phyloP scores from a whole-genome alignment of 2,329 filamentous ascomycete genomes.

The Phaeophleospora eucalypticola region DNA sequence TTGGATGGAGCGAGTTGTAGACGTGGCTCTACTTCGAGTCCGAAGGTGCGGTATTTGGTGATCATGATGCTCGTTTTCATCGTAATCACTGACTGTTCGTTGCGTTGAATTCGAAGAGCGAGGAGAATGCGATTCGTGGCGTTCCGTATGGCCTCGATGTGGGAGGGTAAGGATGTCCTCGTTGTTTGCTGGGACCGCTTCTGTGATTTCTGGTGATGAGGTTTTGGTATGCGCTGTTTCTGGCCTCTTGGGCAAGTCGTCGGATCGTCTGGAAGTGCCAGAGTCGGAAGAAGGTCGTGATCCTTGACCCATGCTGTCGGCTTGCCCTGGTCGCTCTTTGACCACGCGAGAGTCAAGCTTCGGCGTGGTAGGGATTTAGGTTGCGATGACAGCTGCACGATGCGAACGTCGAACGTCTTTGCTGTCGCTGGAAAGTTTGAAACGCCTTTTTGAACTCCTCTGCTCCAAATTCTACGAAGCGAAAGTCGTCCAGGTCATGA shows the following conservation, averaged over 20 bases:
- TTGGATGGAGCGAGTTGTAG: constrained; percentile 22
- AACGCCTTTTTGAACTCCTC: no score
- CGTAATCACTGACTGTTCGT: constrained; percentile 23
- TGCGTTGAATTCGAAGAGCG: constrained; percentile 20
- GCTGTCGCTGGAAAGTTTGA: no score
- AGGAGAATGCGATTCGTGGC: neutral
- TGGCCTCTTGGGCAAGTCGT: constrained; percentile 9
- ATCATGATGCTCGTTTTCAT: constrained; percentile 9
- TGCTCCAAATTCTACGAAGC: no score
- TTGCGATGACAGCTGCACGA: no score
- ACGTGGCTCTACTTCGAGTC: constrained; percentile 23
- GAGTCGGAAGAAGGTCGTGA: no score
- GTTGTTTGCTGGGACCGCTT: constrained; percentile 15
- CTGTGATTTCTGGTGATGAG: constrained; percentile 7
- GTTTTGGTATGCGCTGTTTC: constrained; percentile 13
- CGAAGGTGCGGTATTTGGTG: constrained; percentile 27
- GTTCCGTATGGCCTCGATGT: constrained; percentile 5
- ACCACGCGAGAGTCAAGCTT: constrained; percentile 1
- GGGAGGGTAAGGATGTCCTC: constrained; percentile 13
- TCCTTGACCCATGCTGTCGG: constrained; percentile 13
- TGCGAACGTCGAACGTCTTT: no score
- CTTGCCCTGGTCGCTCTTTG: no score
- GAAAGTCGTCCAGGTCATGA: no score
- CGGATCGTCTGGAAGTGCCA: no score
- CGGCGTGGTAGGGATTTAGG: neutral